Conservation (phyloP, 805 yeast genomes). For the Alloascoidea hylecoeti region DNA sequence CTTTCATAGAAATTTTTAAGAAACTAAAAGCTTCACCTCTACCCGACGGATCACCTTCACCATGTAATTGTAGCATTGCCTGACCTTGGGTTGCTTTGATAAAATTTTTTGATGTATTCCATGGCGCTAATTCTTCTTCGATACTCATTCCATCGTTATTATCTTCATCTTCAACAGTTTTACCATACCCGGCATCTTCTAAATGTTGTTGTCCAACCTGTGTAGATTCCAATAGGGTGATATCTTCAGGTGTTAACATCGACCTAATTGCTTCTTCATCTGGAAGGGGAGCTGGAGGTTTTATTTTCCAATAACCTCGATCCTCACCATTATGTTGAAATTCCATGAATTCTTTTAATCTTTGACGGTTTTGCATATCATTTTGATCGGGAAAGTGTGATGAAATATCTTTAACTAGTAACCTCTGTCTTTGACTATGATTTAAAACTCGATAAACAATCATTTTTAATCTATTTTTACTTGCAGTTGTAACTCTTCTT, state of each 20-base stretch:
- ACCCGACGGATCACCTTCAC: constrained; percentile 92
- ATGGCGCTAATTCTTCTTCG: constrained; percentile 81
- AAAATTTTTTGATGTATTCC: constrained; percentile 90
- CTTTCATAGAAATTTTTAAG: constrained; percentile 86
- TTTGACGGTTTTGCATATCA: constrained; percentile 93
- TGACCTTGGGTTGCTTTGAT: constrained; percentile 91
- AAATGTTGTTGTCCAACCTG: constrained; percentile 81
- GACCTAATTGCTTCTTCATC: constrained; percentile 60
- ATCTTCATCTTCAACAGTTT: constrained; percentile 25
- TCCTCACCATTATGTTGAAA: constrained; percentile 89
- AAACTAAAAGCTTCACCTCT: constrained; percentile 83
- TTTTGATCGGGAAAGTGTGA: constrained; percentile 93
- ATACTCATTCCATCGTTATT: constrained; percentile 34
- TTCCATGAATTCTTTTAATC: constrained; percentile 95
- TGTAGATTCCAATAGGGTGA: constrained; percentile 79
- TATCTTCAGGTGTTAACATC: constrained; percentile 90
- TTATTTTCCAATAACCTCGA: constrained; percentile 90
- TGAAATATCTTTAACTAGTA: constrained; percentile 78
- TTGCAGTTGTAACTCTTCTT: constrained; percentile 85
- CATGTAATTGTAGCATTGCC: constrained; percentile 90
- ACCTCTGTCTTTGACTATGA: constrained; percentile 54
- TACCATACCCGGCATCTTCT: constrained; percentile 59
- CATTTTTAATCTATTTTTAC: constrained; percentile 86
- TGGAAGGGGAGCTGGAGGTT: constrained; percentile 51
- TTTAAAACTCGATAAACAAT: constrained; percentile 81